Evolutionary conservation across 176 grass and related monocot species (phyloP).

Genomic region (Musa schizocarpa): DNA sequence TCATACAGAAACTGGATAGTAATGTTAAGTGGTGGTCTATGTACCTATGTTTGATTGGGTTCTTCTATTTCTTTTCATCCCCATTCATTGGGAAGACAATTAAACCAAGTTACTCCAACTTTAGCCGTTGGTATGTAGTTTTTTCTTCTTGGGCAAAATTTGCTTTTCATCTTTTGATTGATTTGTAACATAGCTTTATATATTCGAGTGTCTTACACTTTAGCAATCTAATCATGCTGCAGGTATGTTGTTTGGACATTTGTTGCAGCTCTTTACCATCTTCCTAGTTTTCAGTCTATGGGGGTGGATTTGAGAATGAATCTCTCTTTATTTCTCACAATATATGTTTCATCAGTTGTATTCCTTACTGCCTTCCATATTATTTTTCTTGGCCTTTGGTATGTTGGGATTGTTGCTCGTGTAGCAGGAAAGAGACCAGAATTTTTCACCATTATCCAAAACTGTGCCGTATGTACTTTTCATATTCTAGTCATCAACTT

Average conservation of each 20-base stretch:
- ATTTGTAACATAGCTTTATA: not conserved
- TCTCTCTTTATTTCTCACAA: constrained; percentile 82
- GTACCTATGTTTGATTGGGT: constrained; percentile 92
- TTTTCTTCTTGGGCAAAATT: not conserved
- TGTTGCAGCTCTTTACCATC: constrained; percentile 82
- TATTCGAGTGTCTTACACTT: constrained; percentile 12
- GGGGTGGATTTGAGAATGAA: constrained; percentile 98
- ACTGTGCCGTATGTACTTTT: constrained; percentile 65
- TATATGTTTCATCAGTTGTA: constrained; percentile 86
- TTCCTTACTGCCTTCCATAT: constrained; percentile 80
- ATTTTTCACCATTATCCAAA: constrained; percentile 84
- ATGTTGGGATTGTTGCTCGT: constrained; percentile 75
- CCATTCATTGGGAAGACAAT: constrained; percentile 90
- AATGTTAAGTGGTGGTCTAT: constrained; percentile 99
- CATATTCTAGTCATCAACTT: not conserved
- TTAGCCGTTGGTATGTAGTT: constrained; percentile 68
- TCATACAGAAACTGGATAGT: constrained; percentile 78
- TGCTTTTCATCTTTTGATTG: constrained; percentile 7
- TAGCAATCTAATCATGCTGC: constrained; percentile 25
- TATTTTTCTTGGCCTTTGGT: constrained; percentile 93
- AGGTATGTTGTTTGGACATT: constrained; percentile 97
- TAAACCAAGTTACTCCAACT: constrained; percentile 87
- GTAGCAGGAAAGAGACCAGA: constrained; percentile 72
- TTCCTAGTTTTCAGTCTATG: constrained; percentile 95
- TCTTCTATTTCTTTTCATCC: constrained; percentile 97